Percentiles rank a stretch among this genome's conserved stretches.
Conservation (phyloP, 495 filamentous ascomycete species). For the Hyaloscypha bicolor region DNA sequence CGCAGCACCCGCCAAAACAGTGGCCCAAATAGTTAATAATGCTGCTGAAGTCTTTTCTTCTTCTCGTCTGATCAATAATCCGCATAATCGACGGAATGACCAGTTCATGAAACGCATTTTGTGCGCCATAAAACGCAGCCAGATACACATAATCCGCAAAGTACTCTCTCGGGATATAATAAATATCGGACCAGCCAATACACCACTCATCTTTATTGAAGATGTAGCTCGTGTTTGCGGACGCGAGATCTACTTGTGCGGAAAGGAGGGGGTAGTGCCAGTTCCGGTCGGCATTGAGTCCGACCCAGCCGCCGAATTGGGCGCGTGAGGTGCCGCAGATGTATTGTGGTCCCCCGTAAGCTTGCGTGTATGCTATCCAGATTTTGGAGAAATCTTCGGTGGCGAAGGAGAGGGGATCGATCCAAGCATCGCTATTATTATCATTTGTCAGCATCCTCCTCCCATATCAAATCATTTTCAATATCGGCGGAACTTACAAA, state of each 20-base stretch:
- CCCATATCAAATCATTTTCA: no score
- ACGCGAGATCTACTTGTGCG: slow-evolving; percentile 9
- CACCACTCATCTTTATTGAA: slow-evolving; percentile 29
- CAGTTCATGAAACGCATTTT: slow-evolving; percentile 28
- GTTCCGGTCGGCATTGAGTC: not conserved
- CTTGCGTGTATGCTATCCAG: slow-evolving; percentile 27
- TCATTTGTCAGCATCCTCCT: no score
- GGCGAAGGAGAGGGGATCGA: slow-evolving; percentile 28
- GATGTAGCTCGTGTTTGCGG: slow-evolving; percentile 16
- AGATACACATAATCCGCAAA: slow-evolving; percentile 34
- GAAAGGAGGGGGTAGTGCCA: slow-evolving; percentile 20
- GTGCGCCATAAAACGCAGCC: slow-evolving; percentile 14
- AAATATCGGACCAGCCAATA: slow-evolving; percentile 34
- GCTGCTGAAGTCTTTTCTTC: not conserved
- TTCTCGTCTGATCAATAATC: slow-evolving; percentile 28
- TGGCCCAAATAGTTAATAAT: slow-evolving; percentile 20
- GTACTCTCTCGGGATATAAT: slow-evolving; percentile 35
- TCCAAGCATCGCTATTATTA: slow-evolving; percentile 26
- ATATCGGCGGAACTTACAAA: slow-evolving; percentile 4
- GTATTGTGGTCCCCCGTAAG: slow-evolving; percentile 14
- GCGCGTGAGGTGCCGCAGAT: slow-evolving; percentile 22
- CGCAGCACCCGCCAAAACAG: slow-evolving; percentile 25
- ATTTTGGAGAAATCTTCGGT: slow-evolving; percentile 22
- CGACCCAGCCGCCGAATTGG: slow-evolving; percentile 23
- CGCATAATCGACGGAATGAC: slow-evolving; percentile 30